A percentile compares a stretch with the other conserved stretches of the same genome.
phyloP scores from a whole-genome alignment of 371 early-diverging fungal species.

The Zychaea mexicana region DNA sequence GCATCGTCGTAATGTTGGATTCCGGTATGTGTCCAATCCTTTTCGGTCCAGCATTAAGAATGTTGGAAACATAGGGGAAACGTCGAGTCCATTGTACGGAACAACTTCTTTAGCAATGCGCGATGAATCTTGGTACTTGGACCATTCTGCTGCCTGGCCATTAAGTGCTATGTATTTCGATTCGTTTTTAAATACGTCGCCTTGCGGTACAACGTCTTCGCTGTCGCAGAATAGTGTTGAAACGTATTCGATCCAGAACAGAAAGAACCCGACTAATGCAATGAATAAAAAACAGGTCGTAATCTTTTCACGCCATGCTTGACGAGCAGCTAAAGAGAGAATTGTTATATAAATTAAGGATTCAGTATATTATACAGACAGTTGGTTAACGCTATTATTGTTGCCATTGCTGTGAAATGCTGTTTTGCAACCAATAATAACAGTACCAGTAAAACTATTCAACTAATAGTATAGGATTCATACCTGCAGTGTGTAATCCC shows the following conservation, averaged over 20 bases:
- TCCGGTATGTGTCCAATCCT: slow-evolving; percentile 18
- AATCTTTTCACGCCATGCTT: slow-evolving; percentile 54
- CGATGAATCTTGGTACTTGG: slow-evolving; percentile 14
- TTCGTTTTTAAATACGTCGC: slow-evolving; percentile 27
- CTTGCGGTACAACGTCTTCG: slow-evolving; percentile 27
- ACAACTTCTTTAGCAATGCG: slow-evolving; percentile 29
- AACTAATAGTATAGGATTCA: too few relatives aligned
- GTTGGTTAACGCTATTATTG: not conserved
- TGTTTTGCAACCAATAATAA: too few relatives aligned
- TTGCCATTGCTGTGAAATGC: not conserved
- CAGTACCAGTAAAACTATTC: too few relatives aligned
- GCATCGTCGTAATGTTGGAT: slow-evolving; percentile 30
- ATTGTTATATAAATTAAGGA: not conserved
- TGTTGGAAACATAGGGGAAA: slow-evolving; percentile 47
- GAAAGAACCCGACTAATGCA: slow-evolving; percentile 29
- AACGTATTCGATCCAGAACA: slow-evolving; percentile 47
- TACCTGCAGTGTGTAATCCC: slow-evolving; percentile 35
- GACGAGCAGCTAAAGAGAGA: slow-evolving; percentile 31
- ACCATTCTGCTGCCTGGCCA: slow-evolving; percentile 45
- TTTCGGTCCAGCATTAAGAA: slow-evolving; percentile 35
- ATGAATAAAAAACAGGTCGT: slow-evolving; percentile 32
- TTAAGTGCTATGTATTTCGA: slow-evolving; percentile 37
- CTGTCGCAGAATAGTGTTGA: slow-evolving; percentile 46
- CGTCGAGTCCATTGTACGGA: slow-evolving; percentile 40
- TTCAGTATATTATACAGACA: too few relatives aligned